Conservation (phyloP, 768 basidiomycete species). For the Sutorius australiensis region DNA sequence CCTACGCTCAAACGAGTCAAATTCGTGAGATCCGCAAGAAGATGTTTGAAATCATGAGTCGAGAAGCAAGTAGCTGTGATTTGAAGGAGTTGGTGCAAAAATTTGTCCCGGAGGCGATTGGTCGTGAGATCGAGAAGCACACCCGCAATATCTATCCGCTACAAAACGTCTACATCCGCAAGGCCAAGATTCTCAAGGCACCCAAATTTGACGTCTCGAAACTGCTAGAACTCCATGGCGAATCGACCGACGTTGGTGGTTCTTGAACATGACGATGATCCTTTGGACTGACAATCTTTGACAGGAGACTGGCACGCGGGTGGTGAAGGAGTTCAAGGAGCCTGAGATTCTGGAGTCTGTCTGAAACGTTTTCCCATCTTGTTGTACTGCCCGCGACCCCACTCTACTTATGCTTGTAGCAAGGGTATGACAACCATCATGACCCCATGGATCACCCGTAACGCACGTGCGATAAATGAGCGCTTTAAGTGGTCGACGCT, state of each 20-base stretch:
- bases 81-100: constrained; percentile 98
- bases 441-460: not conserved
- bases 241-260: constrained; percentile 79
- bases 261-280: not conserved
- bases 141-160: constrained; percentile 94
- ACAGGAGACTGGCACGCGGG: constrained; percentile 92
- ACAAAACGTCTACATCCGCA: constrained; percentile 98
- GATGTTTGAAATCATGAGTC: constrained; percentile 99
- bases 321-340: constrained; percentile 97
- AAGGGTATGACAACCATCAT: constrained; percentile 36
- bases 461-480: constrained; percentile 1
- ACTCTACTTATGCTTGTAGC: constrained; percentile 29
- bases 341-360: constrained; percentile 91
- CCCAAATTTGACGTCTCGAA: constrained; percentile 97
- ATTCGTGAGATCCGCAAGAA: constrained; percentile 97
- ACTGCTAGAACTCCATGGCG: constrained; percentile 94
- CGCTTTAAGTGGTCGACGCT: too few relatives aligned
- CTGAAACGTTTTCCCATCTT: constrained; percentile 45
- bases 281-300: constrained; percentile 7
- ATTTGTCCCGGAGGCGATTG: constrained; percentile 98
- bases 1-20: constrained; percentile 94
- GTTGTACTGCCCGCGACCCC: constrained; percentile 37
- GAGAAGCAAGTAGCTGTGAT: constrained; percentile 93
- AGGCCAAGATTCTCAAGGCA: constrained; percentile 98
- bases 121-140: constrained; percentile 99